phyloP scores from a whole-genome alignment of 805 yeast species.

The Dipodascus geniculatus region DNA sequence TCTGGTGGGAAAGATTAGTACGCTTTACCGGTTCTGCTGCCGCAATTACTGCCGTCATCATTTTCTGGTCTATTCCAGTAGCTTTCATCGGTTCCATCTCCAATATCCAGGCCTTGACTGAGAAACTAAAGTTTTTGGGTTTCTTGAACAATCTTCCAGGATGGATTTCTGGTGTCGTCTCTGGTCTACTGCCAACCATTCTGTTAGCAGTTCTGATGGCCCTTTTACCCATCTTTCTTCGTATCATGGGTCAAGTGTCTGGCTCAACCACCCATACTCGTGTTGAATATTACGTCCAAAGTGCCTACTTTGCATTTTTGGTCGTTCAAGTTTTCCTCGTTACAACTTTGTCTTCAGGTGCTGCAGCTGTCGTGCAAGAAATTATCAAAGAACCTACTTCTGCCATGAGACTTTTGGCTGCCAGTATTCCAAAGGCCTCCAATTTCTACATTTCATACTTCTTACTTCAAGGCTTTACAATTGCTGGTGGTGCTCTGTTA shows the following conservation, averaged over 20 bases:
- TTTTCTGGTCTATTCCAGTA: slow-evolving; percentile 95
- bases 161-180: slow-evolving; percentile 65
- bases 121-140: slow-evolving; percentile 57
- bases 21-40: slow-evolving; percentile 51
- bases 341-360: slow-evolving; percentile 72
- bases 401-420: slow-evolving; percentile 67
- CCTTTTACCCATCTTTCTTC: slow-evolving; percentile 73
- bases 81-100: slow-evolving; percentile 93
- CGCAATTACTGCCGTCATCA: slow-evolving; percentile 50
- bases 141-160: slow-evolving; percentile 69
- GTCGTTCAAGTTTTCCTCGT: slow-evolving; percentile 83
- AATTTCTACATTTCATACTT: slow-evolving; percentile 82
- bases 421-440: slow-evolving; percentile 76
- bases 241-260: slow-evolving; percentile 59
- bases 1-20: slow-evolving; percentile 42
- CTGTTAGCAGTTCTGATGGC: slow-evolving; percentile 74
- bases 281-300: slow-evolving; percentile 72
- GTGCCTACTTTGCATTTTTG: slow-evolving; percentile 83
- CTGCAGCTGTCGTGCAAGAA: slow-evolving; percentile 62
- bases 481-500: slow-evolving; percentile 64
- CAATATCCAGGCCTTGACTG: slow-evolving; percentile 64
- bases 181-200: slow-evolving; percentile 79
- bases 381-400: slow-evolving; percentile 54
- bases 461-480: slow-evolving; percentile 67
- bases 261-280: slow-evolving; percentile 65